These are phyloP conservation scores for Sordariomycetes sp. DNA, from an alignment of 2,329 filamentous ascomycete species.

Conservation along the genomic window DNA sequence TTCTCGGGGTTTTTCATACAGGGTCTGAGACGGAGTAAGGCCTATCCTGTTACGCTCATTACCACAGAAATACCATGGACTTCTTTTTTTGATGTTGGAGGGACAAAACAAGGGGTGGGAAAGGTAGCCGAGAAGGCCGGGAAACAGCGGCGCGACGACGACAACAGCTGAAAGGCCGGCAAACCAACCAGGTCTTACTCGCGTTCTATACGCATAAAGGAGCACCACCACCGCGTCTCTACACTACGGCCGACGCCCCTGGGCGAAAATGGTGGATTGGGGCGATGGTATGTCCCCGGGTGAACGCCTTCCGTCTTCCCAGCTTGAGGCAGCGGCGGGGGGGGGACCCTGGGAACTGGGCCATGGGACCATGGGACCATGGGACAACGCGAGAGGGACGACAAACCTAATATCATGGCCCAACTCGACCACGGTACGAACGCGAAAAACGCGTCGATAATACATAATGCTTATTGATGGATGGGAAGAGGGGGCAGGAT, in stretches of 20 bases:
- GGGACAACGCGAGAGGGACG: neutral
- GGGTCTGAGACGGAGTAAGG: slow-evolving; percentile 3
- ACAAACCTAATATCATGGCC: neutral
- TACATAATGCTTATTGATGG: neutral
- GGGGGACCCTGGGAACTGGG: neutral
- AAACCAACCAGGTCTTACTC: neutral
- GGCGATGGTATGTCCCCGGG: neutral
- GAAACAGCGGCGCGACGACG: neutral
- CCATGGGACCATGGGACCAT: neutral
- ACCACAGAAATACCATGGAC: neutral
- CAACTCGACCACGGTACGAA: neutral
- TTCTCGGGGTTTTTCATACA: slow-evolving; percentile 4
- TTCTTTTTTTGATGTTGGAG: neutral
- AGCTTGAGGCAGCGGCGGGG: neutral
- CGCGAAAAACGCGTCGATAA: neutral
- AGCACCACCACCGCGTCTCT: neutral
- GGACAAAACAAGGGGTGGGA: neutral
- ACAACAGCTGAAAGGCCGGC: neutral
- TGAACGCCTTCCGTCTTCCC: neutral
- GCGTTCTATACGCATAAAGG: neutral
- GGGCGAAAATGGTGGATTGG: neutral
- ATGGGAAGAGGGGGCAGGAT: neutral
- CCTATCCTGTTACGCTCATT: slow-evolving; percentile 5
- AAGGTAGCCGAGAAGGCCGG: neutral
- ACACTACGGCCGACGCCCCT: neutral